Conservation (phyloP, 345 rosid species). For the Zanthoxylum bungeanum region DNA sequence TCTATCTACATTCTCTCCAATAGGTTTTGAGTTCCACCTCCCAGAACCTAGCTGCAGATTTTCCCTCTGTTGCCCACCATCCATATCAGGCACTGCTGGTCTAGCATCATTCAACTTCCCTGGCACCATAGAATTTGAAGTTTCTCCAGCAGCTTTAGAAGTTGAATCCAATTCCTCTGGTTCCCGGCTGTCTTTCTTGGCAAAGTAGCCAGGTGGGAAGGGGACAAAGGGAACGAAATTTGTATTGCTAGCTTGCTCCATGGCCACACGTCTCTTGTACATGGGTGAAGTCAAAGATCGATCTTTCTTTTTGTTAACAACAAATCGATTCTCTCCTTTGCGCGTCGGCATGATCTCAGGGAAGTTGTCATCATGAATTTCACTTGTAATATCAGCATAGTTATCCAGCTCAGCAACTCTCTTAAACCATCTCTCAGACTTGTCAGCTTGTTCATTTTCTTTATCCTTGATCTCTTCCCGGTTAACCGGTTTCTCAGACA, state of each 20-base stretch:
- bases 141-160: conserved; percentile 21
- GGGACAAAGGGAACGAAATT: conserved; percentile 80
- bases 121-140: conserved; percentile 23
- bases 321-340: conserved; percentile 77
- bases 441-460: conserved; percentile 44
- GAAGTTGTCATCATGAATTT: conserved; percentile 50
- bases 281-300: conserved; percentile 71
- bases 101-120: conserved; percentile 14
- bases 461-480: conserved; percentile 21
- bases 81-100: neutral
- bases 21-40: conserved; percentile 10
- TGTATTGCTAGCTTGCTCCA: conserved; percentile 53
- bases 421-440: conserved; percentile 68
- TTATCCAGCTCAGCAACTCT: conserved; percentile 61
- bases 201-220: conserved; percentile 75
- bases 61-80: conserved; percentile 18
- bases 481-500: conserved; percentile 18
- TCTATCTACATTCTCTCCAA: conserved; percentile 16
- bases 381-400: conserved; percentile 40
- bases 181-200: conserved; percentile 46
- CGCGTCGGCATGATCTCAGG: conserved; percentile 77
- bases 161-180: conserved; percentile 22
- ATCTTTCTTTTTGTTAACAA: conserved; percentile 73
- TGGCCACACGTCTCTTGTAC: conserved; percentile 55
- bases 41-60: conserved; percentile 19